Percentiles rank a stretch among this genome's conserved stretches.
phyloP scores from a whole-genome alignment of 2,329 filamentous ascomycete species.

The Sporothrix humicola region DNA sequence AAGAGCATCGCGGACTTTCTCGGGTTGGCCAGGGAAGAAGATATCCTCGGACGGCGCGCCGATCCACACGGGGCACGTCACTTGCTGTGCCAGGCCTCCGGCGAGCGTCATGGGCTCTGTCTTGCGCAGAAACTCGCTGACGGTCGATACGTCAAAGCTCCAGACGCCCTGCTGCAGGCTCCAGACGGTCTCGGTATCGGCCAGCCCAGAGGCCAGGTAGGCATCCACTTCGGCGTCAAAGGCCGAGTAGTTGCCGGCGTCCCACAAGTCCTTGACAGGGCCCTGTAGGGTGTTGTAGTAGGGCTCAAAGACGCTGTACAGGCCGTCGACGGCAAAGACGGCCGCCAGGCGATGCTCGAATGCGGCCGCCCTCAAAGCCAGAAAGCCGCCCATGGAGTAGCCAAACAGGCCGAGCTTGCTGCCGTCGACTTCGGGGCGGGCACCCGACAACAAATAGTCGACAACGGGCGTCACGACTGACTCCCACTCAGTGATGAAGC shows the following conservation, averaged over 20 bases:
- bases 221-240: conserved; percentile 23
- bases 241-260: conserved; percentile 15
- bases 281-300: conserved; percentile 23
- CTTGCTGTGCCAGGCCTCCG: conserved; percentile 23
- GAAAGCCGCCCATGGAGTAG: conserved; percentile 50
- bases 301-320: conserved; percentile 43
- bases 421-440: conserved; percentile 42
- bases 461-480: conserved; percentile 49
- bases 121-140: conserved; percentile 29
- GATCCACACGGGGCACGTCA: conserved; percentile 33
- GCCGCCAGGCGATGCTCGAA: conserved; percentile 52
- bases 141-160: conserved; percentile 42
- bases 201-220: conserved; percentile 13
- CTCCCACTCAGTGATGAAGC: conserved; percentile 54
- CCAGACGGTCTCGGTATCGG: conserved; percentile 40
- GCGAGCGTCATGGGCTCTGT: conserved; percentile 32
- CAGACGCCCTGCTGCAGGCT: conserved; percentile 46
- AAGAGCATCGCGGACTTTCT: conserved; percentile 37
- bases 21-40: conserved; percentile 37
- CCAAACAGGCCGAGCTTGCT: conserved; percentile 49
- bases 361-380: conserved; percentile 50
- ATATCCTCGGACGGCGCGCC: conserved; percentile 28
- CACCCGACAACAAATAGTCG: conserved; percentile 44
- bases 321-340: conserved; percentile 49
- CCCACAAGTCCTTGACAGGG: background rate